These are phyloP conservation scores for Esteya vermicola DNA, from an alignment of 2,329 filamentous ascomycete species.

Conservation along the genomic window DNA sequence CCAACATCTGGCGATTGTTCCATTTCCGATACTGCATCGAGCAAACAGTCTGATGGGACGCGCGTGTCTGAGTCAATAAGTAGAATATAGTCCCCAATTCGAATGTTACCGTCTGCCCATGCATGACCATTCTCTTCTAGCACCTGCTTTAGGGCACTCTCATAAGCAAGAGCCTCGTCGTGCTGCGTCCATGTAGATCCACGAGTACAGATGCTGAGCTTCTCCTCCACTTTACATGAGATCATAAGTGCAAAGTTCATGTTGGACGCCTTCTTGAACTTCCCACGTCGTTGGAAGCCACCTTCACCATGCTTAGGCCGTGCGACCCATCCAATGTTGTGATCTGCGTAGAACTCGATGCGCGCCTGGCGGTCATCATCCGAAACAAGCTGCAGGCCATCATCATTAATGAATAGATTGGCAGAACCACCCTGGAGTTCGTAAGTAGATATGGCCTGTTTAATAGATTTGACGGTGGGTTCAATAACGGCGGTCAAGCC, in stretches of 20 bases:
- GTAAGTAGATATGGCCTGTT: slow-evolving; percentile 63
- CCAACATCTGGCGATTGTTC: slow-evolving; percentile 65
- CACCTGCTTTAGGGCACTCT: slow-evolving; percentile 48
- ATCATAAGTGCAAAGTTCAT: slow-evolving; percentile 60
- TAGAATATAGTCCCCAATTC: slow-evolving; percentile 70
- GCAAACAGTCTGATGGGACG: slow-evolving; percentile 61
- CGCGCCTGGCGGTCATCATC: slow-evolving; percentile 48
- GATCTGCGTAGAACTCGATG: slow-evolving; percentile 54
- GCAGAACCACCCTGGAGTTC: slow-evolving; percentile 65
- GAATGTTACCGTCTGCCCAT: slow-evolving; percentile 76
- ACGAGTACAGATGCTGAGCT: slow-evolving; percentile 42
- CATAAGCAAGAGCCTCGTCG: slow-evolving; percentile 54
- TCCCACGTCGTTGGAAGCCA: slow-evolving; percentile 47
- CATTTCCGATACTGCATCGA: slow-evolving; percentile 72
- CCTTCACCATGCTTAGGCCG: slow-evolving; percentile 49
- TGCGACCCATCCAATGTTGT: slow-evolving; percentile 56
- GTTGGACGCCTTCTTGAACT: slow-evolving; percentile 59
- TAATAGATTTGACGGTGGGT: slow-evolving; percentile 65
- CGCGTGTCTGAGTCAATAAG: slow-evolving; percentile 70
- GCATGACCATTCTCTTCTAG: slow-evolving; percentile 55
- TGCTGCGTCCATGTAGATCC: slow-evolving; percentile 50
- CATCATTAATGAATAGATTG: slow-evolving; percentile 65
- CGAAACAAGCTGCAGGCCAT: slow-evolving; percentile 54
- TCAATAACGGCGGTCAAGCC: slow-evolving; percentile 60
- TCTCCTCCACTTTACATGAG: slow-evolving; percentile 57